phyloP scores from a whole-genome alignment of 768 basidiomycete species.

The Tylopilus sp. region DNA sequence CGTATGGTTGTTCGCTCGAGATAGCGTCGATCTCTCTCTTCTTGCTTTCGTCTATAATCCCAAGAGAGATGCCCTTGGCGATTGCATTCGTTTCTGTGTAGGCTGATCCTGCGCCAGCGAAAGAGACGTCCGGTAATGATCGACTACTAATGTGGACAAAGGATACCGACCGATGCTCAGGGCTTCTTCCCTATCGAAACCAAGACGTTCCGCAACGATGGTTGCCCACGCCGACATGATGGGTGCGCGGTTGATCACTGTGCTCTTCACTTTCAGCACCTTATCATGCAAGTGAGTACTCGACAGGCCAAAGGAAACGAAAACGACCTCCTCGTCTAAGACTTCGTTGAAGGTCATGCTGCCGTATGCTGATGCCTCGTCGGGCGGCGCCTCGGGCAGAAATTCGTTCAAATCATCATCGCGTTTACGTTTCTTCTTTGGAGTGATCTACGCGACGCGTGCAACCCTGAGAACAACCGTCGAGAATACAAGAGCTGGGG shows the following conservation, averaged over 20 bases:
- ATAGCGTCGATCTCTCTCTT: conserved; percentile 54
- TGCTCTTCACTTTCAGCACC: conserved; percentile 57
- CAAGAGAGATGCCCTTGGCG: conserved; percentile 79
- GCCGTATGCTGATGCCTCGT: conserved; percentile 49
- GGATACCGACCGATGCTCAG: conserved; percentile 75
- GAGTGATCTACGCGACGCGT: conserved; percentile 36
- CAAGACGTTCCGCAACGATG: conserved; percentile 79
- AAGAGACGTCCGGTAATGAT: not conserved
- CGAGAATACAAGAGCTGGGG: not conserved
- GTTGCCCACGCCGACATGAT: conserved; percentile 94
- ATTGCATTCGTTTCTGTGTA: conserved; percentile 93
- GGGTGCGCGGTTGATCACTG: conserved; percentile 86
- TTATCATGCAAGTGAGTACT: conserved; percentile 27
- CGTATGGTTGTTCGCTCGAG: conserved; percentile 66
- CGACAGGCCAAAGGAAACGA: not conserved
- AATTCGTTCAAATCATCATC: conserved; percentile 52
- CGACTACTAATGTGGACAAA: not conserved
- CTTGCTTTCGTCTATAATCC: conserved; percentile 61
- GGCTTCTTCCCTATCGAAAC: conserved; percentile 86
- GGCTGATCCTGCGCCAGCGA: conserved; percentile 61
- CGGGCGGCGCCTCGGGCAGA: conserved; percentile 47
- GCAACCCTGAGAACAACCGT: not conserved
- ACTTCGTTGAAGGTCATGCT: conserved; percentile 72
- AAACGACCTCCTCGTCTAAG: conserved; percentile 62
- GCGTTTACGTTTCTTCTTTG: conserved; percentile 49